Evolutionary conservation across 805 yeast genomes (phyloP).

Genomic region (Metschnikowia proteae): DNA sequence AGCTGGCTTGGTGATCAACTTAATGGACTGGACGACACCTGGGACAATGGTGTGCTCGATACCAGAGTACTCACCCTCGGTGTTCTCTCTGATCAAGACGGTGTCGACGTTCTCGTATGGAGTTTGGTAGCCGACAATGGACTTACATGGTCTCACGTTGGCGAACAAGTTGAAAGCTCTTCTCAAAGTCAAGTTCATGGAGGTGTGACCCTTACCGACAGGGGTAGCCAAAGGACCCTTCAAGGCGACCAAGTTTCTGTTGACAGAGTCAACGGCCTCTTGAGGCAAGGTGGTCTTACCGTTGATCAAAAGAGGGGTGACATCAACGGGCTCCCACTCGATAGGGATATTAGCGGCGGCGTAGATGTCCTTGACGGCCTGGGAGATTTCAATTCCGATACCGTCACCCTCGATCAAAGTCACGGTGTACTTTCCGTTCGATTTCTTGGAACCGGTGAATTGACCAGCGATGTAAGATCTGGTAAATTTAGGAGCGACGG

Average conservation of each 20-base stretch:
- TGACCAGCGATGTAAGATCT: constrained; percentile 57
- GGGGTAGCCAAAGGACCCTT: constrained; percentile 99
- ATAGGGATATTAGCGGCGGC: constrained; percentile 93
- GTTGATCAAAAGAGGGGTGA: constrained; percentile 85
- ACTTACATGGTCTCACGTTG: constrained; percentile 94
- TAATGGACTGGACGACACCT: constrained; percentile 97
- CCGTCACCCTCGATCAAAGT: constrained; percentile 99
- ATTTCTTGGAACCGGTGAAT: constrained; percentile 59
- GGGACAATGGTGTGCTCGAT: constrained; percentile 97
- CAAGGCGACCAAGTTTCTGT: constrained; percentile 88
- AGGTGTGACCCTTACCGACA: constrained; percentile 97
- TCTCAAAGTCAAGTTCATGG: constrained; percentile 95
- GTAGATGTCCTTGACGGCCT: constrained; percentile 89
- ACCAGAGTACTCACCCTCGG: constrained; percentile 99
- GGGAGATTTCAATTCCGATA: constrained; percentile 93
- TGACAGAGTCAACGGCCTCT: constrained; percentile 87
- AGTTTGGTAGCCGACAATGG: constrained; percentile 89
- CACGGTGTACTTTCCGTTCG: constrained; percentile 85
- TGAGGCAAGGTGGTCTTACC: constrained; percentile 93
- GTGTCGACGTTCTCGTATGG: constrained; percentile 88
- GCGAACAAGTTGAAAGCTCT: constrained; percentile 95
- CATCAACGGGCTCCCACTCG: constrained; percentile 96
- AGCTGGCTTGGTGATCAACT: constrained; percentile 93
- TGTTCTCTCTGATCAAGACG: constrained; percentile 96
- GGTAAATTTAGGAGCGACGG: constrained; percentile 23